Evolutionary conservation across 352 stramenopile species (phyloP).

Genomic region (Hyaloperonospora arabidopsidis): DNA sequence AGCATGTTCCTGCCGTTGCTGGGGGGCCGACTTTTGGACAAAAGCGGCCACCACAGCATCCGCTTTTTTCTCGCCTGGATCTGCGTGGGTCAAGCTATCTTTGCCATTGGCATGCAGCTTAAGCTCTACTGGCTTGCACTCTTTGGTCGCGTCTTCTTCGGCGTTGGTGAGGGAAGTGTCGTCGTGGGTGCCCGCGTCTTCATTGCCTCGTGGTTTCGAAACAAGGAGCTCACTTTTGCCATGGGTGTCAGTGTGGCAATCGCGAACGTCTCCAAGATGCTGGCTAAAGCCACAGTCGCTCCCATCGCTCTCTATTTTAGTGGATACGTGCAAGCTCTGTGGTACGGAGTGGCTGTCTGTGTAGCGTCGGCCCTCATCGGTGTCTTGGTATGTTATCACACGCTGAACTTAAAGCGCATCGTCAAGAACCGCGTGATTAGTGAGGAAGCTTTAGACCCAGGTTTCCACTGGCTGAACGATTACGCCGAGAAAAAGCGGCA

Average conservation of each 20-base stretch:
- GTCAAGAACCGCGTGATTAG: slow-evolving; percentile 52
- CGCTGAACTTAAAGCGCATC: slow-evolving; percentile 48
- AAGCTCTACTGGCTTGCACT: slow-evolving; percentile 70
- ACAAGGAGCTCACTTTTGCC: slow-evolving; percentile 80
- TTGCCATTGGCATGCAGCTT: slow-evolving; percentile 65
- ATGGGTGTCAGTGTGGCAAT: slow-evolving; percentile 85
- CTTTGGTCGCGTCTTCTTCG: slow-evolving; percentile 77
- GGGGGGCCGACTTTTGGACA: slow-evolving; percentile 69
- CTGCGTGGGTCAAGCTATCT: slow-evolving; percentile 73
- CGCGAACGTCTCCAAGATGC: slow-evolving; percentile 88
- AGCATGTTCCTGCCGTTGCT: slow-evolving; percentile 81
- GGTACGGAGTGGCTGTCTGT: slow-evolving; percentile 66
- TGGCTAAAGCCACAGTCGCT: slow-evolving; percentile 84
- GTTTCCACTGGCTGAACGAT: slow-evolving; percentile 60
- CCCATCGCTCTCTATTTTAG: slow-evolving; percentile 80
- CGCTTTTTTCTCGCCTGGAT: slow-evolving; percentile 78
- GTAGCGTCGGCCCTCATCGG: slow-evolving; percentile 45
- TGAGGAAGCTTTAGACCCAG: slow-evolving; percentile 44
- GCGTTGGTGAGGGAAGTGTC: slow-evolving; percentile 71
- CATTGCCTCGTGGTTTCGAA: slow-evolving; percentile 77
- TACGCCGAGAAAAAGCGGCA: slow-evolving; percentile 62
- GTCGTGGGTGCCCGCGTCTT: slow-evolving; percentile 75
- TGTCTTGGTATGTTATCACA: slow-evolving; percentile 53
- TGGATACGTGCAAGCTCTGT: slow-evolving; percentile 80
- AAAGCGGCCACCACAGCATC: slow-evolving; percentile 67